These are phyloP conservation scores for Pseudopithomyces chartarum DNA, from an alignment of 2,329 filamentous ascomycete species.

Conservation along the genomic window DNA sequence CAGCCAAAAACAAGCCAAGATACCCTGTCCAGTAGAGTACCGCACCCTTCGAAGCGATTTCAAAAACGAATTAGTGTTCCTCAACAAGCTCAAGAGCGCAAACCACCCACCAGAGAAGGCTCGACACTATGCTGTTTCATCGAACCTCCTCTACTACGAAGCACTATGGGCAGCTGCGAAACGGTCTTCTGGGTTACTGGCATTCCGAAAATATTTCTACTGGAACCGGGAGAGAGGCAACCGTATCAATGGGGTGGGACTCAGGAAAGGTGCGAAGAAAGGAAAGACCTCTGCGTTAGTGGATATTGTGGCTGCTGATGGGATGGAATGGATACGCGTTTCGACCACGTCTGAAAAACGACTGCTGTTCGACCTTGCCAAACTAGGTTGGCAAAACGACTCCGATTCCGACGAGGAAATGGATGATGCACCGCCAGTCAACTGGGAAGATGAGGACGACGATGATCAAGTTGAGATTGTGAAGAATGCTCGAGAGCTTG, in stretches of 20 bases:
- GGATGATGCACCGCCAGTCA: conserved; percentile 17
- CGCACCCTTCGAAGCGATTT: conserved; percentile 41
- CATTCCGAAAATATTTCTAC: conserved; percentile 53
- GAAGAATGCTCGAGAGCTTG: conserved; percentile 63
- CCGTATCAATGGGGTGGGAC: conserved; percentile 25
- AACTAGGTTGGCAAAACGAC: conserved; percentile 64
- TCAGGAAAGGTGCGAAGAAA: conserved; percentile 45
- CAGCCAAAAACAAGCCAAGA: conserved; percentile 36
- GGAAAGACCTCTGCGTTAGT: conserved; percentile 60
- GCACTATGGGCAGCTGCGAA: conserved; percentile 68
- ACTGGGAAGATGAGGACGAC: conserved; percentile 55
- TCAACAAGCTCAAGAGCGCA: conserved; percentile 32
- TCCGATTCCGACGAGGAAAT: conserved; percentile 53
- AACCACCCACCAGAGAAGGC: conserved; percentile 34
- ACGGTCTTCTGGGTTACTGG: conserved; percentile 59
- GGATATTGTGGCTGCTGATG: conserved; percentile 68
- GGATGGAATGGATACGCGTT: conserved; percentile 70
- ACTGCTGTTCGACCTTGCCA: conserved; percentile 70
- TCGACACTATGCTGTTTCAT: conserved; percentile 65
- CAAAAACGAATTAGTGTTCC: conserved; percentile 40
- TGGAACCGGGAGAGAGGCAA: conserved; percentile 37
- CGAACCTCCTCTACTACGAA: conserved; percentile 69
- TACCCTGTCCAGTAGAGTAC: conserved; percentile 45
- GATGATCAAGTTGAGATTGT: conserved; percentile 62
- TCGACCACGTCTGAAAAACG: conserved; percentile 68